These are phyloP conservation scores for Fusarium sp. DNA, from an alignment of 2,329 filamentous ascomycete species.

Conservation along the genomic window DNA sequence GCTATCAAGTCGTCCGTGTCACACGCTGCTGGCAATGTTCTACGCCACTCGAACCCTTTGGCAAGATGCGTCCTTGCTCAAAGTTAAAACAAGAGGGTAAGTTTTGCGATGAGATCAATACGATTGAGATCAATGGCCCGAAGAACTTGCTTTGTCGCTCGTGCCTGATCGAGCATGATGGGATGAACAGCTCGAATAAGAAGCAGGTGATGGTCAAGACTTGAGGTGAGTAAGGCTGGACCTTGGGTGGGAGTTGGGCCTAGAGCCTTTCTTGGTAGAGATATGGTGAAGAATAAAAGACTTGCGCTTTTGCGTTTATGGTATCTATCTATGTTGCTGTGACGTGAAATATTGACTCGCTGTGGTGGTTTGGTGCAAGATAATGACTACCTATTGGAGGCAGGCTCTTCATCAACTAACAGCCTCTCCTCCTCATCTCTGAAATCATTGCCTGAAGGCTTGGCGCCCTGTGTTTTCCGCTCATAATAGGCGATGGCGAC, in stretches of 20 bases:
- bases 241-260: background rate
- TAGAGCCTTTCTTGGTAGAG: background rate
- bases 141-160: slow-evolving; percentile 11
- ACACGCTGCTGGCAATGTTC: slow-evolving; percentile 25
- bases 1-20: background rate
- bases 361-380: background rate
- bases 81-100: background rate
- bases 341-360: background rate
- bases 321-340: background rate
- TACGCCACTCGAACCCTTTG: slow-evolving; percentile 9
- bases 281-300: background rate
- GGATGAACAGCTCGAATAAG: slow-evolving; percentile 15
- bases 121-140: background rate
- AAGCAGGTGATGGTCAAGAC: slow-evolving; percentile 3
- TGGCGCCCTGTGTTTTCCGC: slow-evolving; percentile 2
- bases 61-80: slow-evolving; percentile 12
- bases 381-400: background rate
- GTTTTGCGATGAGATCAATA: background rate
- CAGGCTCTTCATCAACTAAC: background rate
- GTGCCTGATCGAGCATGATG: slow-evolving; percentile 9
- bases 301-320: background rate
- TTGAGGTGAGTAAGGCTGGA: background rate
- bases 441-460: background rate
- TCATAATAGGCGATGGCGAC: slow-evolving; percentile 25
- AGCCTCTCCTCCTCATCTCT: slow-evolving; percentile 27